Percentiles rank a stretch among this genome's conserved stretches.
Conservation (phyloP, 176 grass and related monocot genomes). For the Carex pumila region DNA sequence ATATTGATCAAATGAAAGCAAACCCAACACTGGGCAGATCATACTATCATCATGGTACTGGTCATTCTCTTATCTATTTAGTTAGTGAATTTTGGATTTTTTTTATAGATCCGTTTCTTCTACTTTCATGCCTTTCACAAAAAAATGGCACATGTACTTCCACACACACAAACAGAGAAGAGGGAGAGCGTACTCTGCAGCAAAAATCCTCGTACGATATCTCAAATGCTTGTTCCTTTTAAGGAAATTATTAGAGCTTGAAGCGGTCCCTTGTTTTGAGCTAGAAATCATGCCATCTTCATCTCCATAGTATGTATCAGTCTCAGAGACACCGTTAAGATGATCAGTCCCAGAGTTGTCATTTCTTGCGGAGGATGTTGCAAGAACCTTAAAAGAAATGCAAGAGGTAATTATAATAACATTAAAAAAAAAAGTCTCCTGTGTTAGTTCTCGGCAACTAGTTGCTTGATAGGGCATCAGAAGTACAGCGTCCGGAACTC, state of each 20-base stretch:
- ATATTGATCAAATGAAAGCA: background rate
- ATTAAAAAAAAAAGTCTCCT: background rate
- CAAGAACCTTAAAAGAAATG: constrained; percentile 61
- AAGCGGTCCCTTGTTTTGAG: constrained; percentile 44
- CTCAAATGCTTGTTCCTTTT: constrained; percentile 83
- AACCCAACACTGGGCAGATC: background rate
- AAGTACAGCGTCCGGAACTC: background rate
- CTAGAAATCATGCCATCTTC: constrained; percentile 90
- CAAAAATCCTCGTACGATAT: constrained; percentile 93
- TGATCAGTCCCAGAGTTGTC: constrained; percentile 50
- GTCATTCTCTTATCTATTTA: background rate
- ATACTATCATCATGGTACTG: background rate
- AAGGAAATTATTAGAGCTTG: constrained; percentile 40
- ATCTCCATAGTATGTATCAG: constrained; percentile 58
- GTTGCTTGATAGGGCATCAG: background rate
- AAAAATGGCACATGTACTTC: background rate
- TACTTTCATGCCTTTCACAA: background rate
- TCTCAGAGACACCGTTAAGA: constrained; percentile 40
- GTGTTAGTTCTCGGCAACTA: background rate
- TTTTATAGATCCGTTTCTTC: background rate
- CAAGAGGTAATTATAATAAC: background rate
- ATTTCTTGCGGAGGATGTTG: constrained; percentile 63
- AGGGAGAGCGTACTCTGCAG: constrained; percentile 71
- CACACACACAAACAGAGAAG: constrained; percentile 10
- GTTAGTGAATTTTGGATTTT: background rate